A percentile compares a stretch with the other conserved stretches of the same genome.
These are phyloP conservation scores for Theileria parva DNA, from an alignment of 169 alveolate species.

Conservation along the genomic window DNA sequence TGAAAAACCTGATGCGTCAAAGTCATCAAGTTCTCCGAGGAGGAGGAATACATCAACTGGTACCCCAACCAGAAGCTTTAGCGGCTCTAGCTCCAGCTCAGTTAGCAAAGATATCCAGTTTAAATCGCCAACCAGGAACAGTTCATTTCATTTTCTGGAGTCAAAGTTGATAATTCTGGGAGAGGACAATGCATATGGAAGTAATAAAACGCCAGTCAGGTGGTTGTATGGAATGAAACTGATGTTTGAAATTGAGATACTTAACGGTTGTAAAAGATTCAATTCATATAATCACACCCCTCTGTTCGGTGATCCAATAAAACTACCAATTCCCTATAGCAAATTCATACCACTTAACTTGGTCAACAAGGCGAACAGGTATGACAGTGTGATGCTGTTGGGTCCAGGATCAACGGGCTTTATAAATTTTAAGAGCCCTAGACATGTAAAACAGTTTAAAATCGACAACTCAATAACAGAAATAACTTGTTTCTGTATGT, in stretches of 20 bases:
- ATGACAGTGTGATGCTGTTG: slow-evolving; percentile 46
- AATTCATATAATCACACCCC: slow-evolving; percentile 53
- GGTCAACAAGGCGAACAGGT: slow-evolving; percentile 1
- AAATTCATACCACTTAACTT: slow-evolving; percentile 51
- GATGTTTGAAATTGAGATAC: slow-evolving; percentile 53
- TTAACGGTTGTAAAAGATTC: slow-evolving; percentile 26
- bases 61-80: neutral
- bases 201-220: slow-evolving; percentile 9
- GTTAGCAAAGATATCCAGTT: neutral
- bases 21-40: neutral
- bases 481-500: slow-evolving; percentile 23
- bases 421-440: slow-evolving; percentile 44
- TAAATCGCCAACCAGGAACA: neutral
- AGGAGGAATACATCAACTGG: neutral
- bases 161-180: slow-evolving; percentile 21
- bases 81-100: slow-evolving; percentile 3
- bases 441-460: slow-evolving; percentile 24
- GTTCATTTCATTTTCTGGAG: slow-evolving; percentile 30
- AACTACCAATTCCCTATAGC: slow-evolving; percentile 15
- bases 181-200: neutral
- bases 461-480: slow-evolving; percentile 43
- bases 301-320: slow-evolving; percentile 52
- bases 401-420: slow-evolving; percentile 56
- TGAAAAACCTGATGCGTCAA: neutral
- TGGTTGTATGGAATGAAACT: slow-evolving; percentile 60